Percentiles rank a stretch among this genome's conserved stretches.
Conservation (phyloP, 192 early-diverging fungal genomes). For the Coemansia sp. region DNA sequence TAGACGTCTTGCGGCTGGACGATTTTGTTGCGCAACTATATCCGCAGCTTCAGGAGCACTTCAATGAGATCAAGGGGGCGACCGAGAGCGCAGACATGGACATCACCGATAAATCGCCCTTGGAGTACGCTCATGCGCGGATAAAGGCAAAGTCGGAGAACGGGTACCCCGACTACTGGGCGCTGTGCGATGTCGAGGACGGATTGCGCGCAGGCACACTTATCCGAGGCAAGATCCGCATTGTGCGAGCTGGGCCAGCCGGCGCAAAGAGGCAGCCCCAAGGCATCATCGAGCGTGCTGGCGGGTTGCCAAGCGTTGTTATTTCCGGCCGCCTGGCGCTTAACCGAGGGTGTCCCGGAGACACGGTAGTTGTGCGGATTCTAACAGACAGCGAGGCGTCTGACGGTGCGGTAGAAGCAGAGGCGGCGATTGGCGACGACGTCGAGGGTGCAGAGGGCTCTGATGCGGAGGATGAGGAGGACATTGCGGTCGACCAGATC, state of each 20-base stretch:
- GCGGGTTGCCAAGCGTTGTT: conserved; percentile 59
- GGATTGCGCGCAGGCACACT: conserved; percentile 47
- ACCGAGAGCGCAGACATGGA: conserved; percentile 58
- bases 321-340: conserved; percentile 61
- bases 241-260: conserved; percentile 12
- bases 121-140: conserved; percentile 37
- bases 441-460: not conserved
- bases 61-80: conserved; percentile 57
- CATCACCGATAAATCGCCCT: conserved; percentile 33
- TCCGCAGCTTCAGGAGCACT: conserved; percentile 54
- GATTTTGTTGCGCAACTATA: conserved; percentile 50
- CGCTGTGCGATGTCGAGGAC: conserved; percentile 29
- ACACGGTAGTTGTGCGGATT: conserved; percentile 67
- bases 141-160: conserved; percentile 25
- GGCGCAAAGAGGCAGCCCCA: conserved; percentile 9
- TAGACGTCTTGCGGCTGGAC: conserved; percentile 30
- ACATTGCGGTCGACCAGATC: conserved; percentile 20
- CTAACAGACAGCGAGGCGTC: conserved; percentile 25
- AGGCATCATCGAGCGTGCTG: conserved; percentile 39
- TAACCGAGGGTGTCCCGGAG: conserved; percentile 61
- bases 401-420: not conserved
- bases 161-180: conserved; percentile 23
- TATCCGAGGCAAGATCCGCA: conserved; percentile 41
- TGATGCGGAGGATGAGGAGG: conserved; percentile 2
- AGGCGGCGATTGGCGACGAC: not conserved